These are phyloP conservation scores for Collybia nuda DNA, from an alignment of 768 basidiomycete species.

Conservation along the genomic window DNA sequence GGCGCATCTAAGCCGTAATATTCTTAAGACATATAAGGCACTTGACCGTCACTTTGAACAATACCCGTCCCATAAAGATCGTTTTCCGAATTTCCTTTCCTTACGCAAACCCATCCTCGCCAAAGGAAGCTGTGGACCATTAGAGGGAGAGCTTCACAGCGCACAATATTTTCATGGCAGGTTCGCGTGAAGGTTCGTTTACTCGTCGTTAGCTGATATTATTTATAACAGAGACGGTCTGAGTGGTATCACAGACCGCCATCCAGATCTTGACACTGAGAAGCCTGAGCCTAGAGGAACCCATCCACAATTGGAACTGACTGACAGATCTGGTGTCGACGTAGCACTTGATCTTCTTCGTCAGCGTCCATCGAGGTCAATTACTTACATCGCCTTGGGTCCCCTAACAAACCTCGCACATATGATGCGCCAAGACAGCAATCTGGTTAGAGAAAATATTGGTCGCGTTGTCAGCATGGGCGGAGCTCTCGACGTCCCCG, in stretches of 20 bases:
- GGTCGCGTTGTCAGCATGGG: conserved; percentile 89
- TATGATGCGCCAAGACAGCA: conserved; percentile 55
- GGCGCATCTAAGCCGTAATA: conserved; percentile 51
- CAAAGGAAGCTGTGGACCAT: conserved; percentile 62
- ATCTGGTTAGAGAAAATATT: conserved; percentile 53
- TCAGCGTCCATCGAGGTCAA: conserved; percentile 44
- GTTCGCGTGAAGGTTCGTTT: conserved; percentile 30
- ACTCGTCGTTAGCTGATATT: neutral
- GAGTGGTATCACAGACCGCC: conserved; percentile 55
- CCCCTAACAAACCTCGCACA: conserved; percentile 81
- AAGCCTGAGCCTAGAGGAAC: conserved; percentile 11
- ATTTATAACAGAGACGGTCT: conserved; percentile 61
- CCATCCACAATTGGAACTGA: conserved; percentile 46
- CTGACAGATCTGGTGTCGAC: conserved; percentile 47
- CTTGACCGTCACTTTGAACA: conserved; percentile 57
- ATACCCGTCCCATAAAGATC: conserved; percentile 48
- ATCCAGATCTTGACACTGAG: conserved; percentile 59
- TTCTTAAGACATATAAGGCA: conserved; percentile 73
- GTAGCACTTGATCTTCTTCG: conserved; percentile 57
- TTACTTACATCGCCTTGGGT: conserved; percentile 75
- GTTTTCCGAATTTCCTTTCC: conserved; percentile 65
- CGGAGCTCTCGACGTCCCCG: conserved; percentile 89
- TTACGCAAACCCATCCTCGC: conserved; percentile 59
- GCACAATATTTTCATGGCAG: conserved; percentile 87
- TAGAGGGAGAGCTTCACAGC: conserved; percentile 68